Evolutionary conservation across 2,329 filamentous ascomycete genomes (phyloP).

Genomic region (Scedosporium apiospermum): DNA sequence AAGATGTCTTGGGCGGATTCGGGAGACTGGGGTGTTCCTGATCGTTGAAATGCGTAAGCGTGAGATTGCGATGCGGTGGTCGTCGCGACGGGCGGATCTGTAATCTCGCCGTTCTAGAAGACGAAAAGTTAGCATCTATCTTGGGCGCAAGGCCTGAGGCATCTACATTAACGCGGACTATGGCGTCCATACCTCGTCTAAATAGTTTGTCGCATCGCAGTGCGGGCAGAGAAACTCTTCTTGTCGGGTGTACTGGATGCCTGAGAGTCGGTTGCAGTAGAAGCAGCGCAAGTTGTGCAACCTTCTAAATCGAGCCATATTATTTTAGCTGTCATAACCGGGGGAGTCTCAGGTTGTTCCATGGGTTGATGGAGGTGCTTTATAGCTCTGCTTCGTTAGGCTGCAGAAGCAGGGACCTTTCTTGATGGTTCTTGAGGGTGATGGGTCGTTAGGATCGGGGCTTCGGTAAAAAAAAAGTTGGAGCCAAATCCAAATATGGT

Average conservation of each 20-base stretch:
- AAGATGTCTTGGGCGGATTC: slow-evolving; percentile 30
- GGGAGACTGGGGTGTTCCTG: slow-evolving; percentile 22
- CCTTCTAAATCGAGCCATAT: slow-evolving; percentile 33
- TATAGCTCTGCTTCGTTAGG: neutral
- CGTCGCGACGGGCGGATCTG: slow-evolving; percentile 66
- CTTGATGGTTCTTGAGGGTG: neutral
- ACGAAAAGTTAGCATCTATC: neutral
- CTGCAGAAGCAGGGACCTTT: neutral
- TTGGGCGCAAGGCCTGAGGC: neutral
- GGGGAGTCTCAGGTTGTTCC: neutral
- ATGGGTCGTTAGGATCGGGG: neutral
- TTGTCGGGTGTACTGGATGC: slow-evolving; percentile 45
- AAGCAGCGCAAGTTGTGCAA: slow-evolving; percentile 57
- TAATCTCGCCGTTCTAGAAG: slow-evolving; percentile 73
- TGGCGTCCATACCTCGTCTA: slow-evolving; percentile 59
- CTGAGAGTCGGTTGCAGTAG: slow-evolving; percentile 68
- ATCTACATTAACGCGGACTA: neutral
- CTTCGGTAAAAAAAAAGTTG: neutral
- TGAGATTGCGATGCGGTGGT: slow-evolving; percentile 30
- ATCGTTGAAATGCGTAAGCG: slow-evolving; percentile 37
- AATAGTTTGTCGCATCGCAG: slow-evolving; percentile 81
- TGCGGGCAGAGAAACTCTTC: slow-evolving; percentile 62
- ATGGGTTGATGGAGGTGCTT: neutral
- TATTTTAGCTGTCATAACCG: neutral
- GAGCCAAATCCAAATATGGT: neutral